A percentile compares a stretch with the other conserved stretches of the same genome.
phyloP scores from a whole-genome alignment of 768 basidiomycete species.

The Lactifluus echinatus region DNA sequence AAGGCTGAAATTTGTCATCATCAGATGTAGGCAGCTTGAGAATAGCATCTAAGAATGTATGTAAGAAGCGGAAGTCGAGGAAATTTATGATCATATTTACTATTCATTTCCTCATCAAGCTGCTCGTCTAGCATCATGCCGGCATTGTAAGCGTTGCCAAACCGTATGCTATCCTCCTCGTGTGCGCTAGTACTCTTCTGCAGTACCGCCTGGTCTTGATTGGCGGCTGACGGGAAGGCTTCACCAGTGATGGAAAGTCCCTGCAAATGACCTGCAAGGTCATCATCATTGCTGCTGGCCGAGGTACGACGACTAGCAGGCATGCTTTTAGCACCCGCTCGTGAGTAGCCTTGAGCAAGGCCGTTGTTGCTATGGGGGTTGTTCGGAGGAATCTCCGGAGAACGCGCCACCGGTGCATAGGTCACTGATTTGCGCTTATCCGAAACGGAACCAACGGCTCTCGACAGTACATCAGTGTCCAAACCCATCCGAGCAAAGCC shows the following conservation, averaged over 20 bases:
- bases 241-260: conserved; percentile 63
- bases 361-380: conserved; percentile 31
- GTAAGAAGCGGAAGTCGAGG: conserved; percentile 4
- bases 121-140: conserved; percentile 92
- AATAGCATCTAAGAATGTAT: conserved; percentile 65
- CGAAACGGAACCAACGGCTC: conserved; percentile 54
- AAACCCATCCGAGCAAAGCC: conserved; percentile 37
- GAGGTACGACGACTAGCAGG: conserved; percentile 86
- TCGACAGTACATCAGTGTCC: conserved; percentile 56
- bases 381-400: conserved; percentile 44
- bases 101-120: conserved; percentile 90
- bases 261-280: conserved; percentile 67
- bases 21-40: conserved; percentile 80
- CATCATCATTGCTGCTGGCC: conserved; percentile 80
- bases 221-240: conserved; percentile 48
- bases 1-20: conserved; percentile 72
- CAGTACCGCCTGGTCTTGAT: conserved; percentile 43
- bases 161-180: conserved; percentile 50
- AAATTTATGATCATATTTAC: conserved; percentile 37
- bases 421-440: conserved; percentile 86
- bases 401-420: conserved; percentile 70
- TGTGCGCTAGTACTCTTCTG: conserved; percentile 45
- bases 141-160: conserved; percentile 63
- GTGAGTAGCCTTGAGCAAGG: conserved; percentile 44
- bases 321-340: conserved; percentile 84